Conservation (phyloP, 306 rosid genomes). For the Gillenia trifoliata region DNA sequence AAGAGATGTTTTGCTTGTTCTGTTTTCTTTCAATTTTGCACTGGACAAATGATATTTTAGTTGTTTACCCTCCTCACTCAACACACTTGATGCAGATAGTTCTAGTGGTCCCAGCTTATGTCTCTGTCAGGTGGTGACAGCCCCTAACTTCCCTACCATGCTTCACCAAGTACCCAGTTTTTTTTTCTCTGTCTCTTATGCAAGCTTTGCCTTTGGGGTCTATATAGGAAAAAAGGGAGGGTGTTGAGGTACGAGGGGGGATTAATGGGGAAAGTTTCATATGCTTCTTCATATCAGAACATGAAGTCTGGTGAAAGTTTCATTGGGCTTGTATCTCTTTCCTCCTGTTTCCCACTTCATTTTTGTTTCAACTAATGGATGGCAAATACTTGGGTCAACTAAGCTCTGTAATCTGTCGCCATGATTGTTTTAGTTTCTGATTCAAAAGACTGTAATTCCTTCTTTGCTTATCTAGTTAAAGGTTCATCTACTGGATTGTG, state of each 20-base stretch:
- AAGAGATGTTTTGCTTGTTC: neutral
- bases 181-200: neutral
- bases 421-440: neutral
- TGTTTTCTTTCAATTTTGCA: neutral
- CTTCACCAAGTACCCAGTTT: neutral
- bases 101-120: neutral
- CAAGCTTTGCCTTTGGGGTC: neutral
- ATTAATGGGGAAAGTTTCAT: neutral
- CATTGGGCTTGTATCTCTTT: neutral
- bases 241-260: neutral
- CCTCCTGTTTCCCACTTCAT: neutral
- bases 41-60: neutral
- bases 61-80: neutral
- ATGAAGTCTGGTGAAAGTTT: neutral
- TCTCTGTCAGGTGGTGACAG: neutral
- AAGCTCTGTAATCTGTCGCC: neutral
- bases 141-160: neutral
- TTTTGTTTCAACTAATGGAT: neutral
- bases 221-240: neutral
- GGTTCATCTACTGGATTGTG: slow-evolving; percentile 18
- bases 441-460: neutral
- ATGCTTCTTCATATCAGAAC: neutral
- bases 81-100: neutral
- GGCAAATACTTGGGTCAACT: neutral
- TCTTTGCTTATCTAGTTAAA: neutral